Base-by-base conservation (phyloP, 768 basidiomycete species). In the Amanita thiersii region DNA sequence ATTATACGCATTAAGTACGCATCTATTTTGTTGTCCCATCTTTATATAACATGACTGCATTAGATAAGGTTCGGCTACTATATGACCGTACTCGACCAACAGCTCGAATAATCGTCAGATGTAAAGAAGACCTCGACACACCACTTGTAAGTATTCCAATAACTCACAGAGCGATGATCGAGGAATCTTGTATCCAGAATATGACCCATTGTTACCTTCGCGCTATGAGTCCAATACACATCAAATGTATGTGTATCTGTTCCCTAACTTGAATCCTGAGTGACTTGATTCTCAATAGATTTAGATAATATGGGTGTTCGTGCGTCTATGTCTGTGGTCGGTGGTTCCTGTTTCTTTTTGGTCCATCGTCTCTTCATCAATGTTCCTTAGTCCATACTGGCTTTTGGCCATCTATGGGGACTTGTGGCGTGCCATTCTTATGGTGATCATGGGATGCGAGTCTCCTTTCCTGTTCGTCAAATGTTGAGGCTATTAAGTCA, bases 151-250 rank as follows among this genome's bases (percentile, higher is more conserved):
- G 69, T 63, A 12, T 36, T 23, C 28, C 11, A n/a, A 31, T 20
- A 8, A 12, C 33, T 31, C n/a, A 11, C 32, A 31, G 10, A 17
- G 33, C 37, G 32, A 19, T 15, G 11, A 12, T 36, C 17, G 7
- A 5, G 15, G n/a, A n/a, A 18, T 31, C 29, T 19, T 26, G 41
- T 15, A 45, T 35, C 1, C 44, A 83, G 73, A 77, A 89, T 52
- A 86, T 89, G 84, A 87, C 86, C 0, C 82, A 89, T 57, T 84
- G 79, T 43, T 86, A 82, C 49, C 63, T 89, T 6, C 75, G 86
- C n/a, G 85, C 86, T 0, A 88, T 91, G 86, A 83, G 81, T 48
- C 87, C 86, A 4, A 86, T 91, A 36, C 86, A 89, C 53, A 60
- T 86, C 46, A 79, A 86, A 61, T 89, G 80, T 81, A 47, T 21